These are phyloP conservation scores for Avena sativa DNA, from an alignment of 176 grass and related monocot species.

Conservation along the genomic window DNA sequence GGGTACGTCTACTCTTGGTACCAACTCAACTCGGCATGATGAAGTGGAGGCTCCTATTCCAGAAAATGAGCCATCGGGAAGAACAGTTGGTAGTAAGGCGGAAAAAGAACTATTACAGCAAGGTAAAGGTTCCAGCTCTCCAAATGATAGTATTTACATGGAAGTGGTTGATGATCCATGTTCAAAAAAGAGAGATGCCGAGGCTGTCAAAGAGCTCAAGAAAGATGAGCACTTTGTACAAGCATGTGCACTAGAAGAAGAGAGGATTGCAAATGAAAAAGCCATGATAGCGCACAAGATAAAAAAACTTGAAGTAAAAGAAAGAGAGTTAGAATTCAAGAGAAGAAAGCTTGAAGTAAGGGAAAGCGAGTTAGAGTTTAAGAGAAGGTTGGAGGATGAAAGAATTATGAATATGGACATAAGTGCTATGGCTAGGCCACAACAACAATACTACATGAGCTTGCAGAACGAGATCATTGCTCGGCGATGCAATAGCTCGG, in stretches of 20 bases:
- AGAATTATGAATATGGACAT: conserved; percentile 22
- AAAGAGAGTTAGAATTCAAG: conserved; percentile 24
- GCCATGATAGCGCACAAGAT: conserved; percentile 24
- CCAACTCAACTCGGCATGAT: not conserved
- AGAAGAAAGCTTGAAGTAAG: conserved; percentile 30
- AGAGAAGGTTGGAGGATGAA: conserved; percentile 27
- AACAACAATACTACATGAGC: conserved; percentile 21
- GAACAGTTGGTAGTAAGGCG: not conserved
- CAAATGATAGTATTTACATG: conserved; percentile 23
- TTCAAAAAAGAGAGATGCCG: not conserved
- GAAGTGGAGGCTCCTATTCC: not conserved
- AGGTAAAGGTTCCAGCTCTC: not conserved
- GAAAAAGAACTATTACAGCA: conserved; percentile 7
- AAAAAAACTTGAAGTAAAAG: conserved; percentile 25
- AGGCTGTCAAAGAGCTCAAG: conserved; percentile 6
- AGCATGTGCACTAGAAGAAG: conserved; percentile 27
- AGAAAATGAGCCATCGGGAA: conserved; percentile 21
- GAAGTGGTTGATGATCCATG: not conserved
- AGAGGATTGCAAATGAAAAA: conserved; percentile 13
- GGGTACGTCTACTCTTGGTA: not conserved
- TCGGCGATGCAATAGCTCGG: conserved; percentile 10
- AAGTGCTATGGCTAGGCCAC: conserved; percentile 18
- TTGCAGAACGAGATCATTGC: conserved; percentile 24
- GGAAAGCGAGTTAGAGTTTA: conserved; percentile 22
- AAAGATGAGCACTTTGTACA: conserved; percentile 14